Evolutionary conservation across 208 protist species (phyloP).

Genomic region (Crithidia acanthocephali): DNA sequence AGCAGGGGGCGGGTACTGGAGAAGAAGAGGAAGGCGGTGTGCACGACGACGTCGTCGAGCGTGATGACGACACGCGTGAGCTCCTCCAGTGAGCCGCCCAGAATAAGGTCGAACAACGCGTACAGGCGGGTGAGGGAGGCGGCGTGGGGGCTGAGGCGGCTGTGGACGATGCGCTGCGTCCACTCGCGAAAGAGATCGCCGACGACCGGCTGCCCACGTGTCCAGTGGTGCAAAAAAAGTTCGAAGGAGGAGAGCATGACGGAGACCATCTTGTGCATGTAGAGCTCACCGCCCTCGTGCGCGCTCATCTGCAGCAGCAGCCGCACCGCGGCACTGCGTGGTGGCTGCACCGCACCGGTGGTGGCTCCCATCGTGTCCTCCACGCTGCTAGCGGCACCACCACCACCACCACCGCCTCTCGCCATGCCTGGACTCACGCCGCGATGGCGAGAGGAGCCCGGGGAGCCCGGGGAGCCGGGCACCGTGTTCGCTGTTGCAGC

Average conservation of each 20-base stretch:
- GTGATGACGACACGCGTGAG: conserved; percentile 24
- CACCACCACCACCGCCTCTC: not conserved
- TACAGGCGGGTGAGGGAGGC: conserved; percentile 8
- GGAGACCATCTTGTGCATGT: conserved; percentile 20
- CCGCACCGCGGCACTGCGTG: conserved; percentile 18
- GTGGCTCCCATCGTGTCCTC: not conserved
- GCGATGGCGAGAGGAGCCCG: not conserved
- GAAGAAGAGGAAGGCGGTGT: conserved; percentile 33
- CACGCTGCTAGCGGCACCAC: conserved; percentile 6
- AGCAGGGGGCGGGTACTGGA: conserved; percentile 17
- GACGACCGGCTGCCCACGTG: conserved; percentile 5
- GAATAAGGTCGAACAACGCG: conserved; percentile 10
- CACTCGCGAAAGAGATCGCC: conserved; percentile 19
- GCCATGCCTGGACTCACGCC: not conserved
- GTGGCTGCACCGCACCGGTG: not conserved
- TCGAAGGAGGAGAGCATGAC: conserved; percentile 24
- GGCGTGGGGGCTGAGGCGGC: conserved; percentile 7
- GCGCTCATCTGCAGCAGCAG: conserved; percentile 24
- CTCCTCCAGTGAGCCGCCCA: conserved; percentile 12
- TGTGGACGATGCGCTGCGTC: conserved; percentile 20
- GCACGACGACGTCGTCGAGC: conserved; percentile 37
- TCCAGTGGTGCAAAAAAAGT: conserved; percentile 21
- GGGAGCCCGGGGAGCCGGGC: not conserved
- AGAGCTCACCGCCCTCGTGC: conserved; percentile 14
- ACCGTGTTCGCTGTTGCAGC: not conserved